Conservation (phyloP, 768 basidiomycete species). For the Mycena filopes region DNA sequence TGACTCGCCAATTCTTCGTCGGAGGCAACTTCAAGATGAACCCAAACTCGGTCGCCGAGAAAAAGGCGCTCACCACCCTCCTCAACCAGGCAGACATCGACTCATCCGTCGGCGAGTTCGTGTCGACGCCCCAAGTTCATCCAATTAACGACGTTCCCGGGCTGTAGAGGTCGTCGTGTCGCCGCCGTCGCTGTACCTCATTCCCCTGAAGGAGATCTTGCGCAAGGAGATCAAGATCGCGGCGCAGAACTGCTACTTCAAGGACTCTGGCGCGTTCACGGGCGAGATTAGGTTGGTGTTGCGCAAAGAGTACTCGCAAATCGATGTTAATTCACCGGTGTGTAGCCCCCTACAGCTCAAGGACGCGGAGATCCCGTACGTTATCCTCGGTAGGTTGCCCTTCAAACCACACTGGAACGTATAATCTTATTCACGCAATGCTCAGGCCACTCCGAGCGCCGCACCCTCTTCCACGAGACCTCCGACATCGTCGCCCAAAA, state of each 20-base stretch:
- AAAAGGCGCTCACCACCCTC: constrained; percentile 69
- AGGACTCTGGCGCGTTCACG: constrained; percentile 90
- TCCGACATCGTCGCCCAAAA: constrained; percentile 87
- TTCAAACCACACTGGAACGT: not conserved
- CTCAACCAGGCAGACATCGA: constrained; percentile 88
- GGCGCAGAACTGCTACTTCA: constrained; percentile 92
- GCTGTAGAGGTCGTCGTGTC: constrained; percentile 90
- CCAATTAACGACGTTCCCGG: not conserved
- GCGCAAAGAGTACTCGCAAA: not conserved
- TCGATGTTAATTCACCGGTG: not conserved
- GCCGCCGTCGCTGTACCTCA: constrained; percentile 89
- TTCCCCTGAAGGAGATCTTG: constrained; percentile 72
- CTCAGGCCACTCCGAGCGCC: constrained; percentile 97
- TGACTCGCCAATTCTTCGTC: constrained; percentile 91
- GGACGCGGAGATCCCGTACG: constrained; percentile 89
- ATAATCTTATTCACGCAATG: too few relatives aligned
- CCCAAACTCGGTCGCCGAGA: constrained; percentile 72
- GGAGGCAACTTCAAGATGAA: constrained; percentile 99
- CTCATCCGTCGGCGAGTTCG: constrained; percentile 71
- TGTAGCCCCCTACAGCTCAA: constrained; percentile 82
- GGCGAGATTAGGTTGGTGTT: constrained; percentile 89
- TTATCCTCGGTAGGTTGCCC: constrained; percentile 78
- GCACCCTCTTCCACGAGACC: constrained; percentile 90
- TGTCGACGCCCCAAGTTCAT: constrained; percentile 26
- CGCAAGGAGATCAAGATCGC: constrained; percentile 80